Percentiles rank a stretch among this genome's conserved stretches.
These are phyloP conservation scores for Chlorencoelia australis DNA, from an alignment of 2,329 filamentous ascomycete genomes.

Conservation along the genomic window DNA sequence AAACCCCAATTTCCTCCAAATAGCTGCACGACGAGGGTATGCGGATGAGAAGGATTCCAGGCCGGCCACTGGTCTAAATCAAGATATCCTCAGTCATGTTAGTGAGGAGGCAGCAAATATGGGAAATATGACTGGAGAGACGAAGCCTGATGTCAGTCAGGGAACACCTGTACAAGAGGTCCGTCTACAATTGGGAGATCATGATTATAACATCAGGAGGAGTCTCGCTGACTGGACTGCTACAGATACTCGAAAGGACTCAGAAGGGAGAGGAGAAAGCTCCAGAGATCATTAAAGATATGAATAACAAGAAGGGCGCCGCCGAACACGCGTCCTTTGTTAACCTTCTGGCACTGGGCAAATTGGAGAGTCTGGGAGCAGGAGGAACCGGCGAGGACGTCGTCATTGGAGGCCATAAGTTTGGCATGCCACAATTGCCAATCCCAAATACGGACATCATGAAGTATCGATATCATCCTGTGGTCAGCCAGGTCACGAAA, in stretches of 20 bases:
- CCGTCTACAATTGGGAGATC: slow-evolving; percentile 15
- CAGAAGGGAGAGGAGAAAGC: slow-evolving; percentile 50
- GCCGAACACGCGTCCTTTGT: slow-evolving; percentile 25
- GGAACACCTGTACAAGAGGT: slow-evolving; percentile 60
- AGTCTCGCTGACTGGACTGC: slow-evolving; percentile 8
- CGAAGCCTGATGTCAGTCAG: slow-evolving; percentile 52
- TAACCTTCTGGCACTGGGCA: slow-evolving; percentile 23
- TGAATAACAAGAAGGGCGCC: slow-evolving; percentile 27
- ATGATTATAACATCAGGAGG: slow-evolving; percentile 15
- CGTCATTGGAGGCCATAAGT: slow-evolving; percentile 42
- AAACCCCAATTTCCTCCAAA: slow-evolving; percentile 18
- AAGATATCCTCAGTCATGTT: slow-evolving; percentile 46
- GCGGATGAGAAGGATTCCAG: slow-evolving; percentile 21
- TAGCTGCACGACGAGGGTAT: slow-evolving; percentile 20
- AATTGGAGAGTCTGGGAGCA: slow-evolving; percentile 22
- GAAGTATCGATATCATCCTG: slow-evolving; percentile 74
- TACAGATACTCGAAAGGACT: slow-evolving; percentile 53
- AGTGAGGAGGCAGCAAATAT: slow-evolving; percentile 55
- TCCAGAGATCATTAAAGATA: slow-evolving; percentile 54
- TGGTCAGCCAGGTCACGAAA: slow-evolving; percentile 80
- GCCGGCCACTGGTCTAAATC: slow-evolving; percentile 34
- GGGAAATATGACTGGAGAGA: slow-evolving; percentile 44
- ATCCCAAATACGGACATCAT: slow-evolving; percentile 53
- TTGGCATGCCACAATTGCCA: slow-evolving; percentile 58
- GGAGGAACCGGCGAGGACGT: slow-evolving; percentile 16